Evolutionary conservation across 805 yeast species (phyloP).

Genomic region (Maudiozyma saulgeensis): DNA sequence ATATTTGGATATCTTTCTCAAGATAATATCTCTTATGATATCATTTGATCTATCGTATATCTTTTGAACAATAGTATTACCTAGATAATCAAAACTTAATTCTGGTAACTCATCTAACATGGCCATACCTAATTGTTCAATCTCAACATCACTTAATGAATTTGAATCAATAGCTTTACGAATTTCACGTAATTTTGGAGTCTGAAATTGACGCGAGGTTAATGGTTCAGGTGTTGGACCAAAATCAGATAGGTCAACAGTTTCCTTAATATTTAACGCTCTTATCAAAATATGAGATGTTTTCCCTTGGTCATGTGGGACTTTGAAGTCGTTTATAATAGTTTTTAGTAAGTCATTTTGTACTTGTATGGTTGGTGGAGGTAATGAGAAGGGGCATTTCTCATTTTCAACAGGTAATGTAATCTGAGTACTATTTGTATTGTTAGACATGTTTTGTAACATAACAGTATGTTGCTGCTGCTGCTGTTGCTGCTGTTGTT

Average conservation of each 20-base stretch:
- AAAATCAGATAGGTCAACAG: slow-evolving; percentile 38
- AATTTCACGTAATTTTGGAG: slow-evolving; percentile 80
- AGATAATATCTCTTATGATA: slow-evolving; percentile 67
- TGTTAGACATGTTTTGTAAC: slow-evolving; percentile 2
- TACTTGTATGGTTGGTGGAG: slow-evolving; percentile 23
- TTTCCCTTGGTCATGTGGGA: neutral
- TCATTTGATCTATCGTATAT: slow-evolving; percentile 65
- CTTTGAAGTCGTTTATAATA: neutral
- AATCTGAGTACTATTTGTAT: slow-evolving; percentile 1
- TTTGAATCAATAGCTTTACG: slow-evolving; percentile 63
- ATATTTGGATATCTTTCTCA: slow-evolving; percentile 65
- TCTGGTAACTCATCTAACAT: slow-evolving; percentile 88
- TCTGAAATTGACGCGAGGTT: slow-evolving; percentile 66
- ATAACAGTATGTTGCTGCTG: neutral
- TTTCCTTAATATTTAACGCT: slow-evolving; percentile 10
- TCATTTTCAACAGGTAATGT: slow-evolving; percentile 20
- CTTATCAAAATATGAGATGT: slow-evolving; percentile 1
- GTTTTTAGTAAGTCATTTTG: slow-evolving; percentile 3
- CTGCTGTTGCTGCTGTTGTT: neutral
- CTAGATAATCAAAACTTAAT: slow-evolving; percentile 83
- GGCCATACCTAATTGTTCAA: slow-evolving; percentile 73
- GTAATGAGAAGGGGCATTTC: slow-evolving; percentile 27
- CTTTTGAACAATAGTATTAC: slow-evolving; percentile 95
- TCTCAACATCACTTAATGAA: slow-evolving; percentile 45
- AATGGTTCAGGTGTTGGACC: slow-evolving; percentile 76